Conservation (phyloP, 257 asterid species). For the Capsicum rhomboideum region DNA sequence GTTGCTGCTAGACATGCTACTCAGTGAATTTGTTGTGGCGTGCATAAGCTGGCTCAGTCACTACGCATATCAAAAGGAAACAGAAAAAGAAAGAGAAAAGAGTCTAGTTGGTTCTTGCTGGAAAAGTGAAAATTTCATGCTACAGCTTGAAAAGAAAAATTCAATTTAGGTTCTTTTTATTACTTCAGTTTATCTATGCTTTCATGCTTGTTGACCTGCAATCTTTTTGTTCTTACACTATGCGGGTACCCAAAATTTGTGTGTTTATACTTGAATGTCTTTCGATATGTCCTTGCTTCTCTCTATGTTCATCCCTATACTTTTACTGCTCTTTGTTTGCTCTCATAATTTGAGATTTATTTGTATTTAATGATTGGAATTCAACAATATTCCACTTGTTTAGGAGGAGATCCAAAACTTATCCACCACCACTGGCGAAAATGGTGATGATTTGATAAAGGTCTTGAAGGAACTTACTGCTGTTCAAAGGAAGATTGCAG, state of each 20-base stretch:
- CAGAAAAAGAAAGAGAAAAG: neutral
- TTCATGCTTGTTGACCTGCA: neutral
- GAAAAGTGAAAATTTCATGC: neutral
- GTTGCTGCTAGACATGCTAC: neutral
- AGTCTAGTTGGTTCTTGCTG: neutral
- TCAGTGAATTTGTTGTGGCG: neutral
- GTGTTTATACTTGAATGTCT: neutral
- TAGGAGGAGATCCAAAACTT: conserved; percentile 75
- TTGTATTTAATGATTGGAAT: neutral
- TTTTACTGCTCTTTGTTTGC: neutral
- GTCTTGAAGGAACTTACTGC: conserved; percentile 83
- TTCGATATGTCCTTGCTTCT: neutral
- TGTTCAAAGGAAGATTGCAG: conserved; percentile 88
- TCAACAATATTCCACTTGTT: conserved; percentile 10
- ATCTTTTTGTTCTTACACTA: neutral
- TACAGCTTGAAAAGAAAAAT: neutral
- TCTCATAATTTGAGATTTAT: neutral
- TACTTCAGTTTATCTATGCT: neutral
- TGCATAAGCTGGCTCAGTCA: neutral
- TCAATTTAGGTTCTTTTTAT: neutral
- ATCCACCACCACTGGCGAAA: conserved; percentile 44
- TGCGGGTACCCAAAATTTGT: neutral
- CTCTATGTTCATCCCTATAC: neutral
- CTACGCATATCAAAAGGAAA: neutral
- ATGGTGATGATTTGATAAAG: conserved; percentile 82